phyloP scores from a whole-genome alignment of 1,139 yeast genomes.

The Scheffersomyces quercinus region DNA sequence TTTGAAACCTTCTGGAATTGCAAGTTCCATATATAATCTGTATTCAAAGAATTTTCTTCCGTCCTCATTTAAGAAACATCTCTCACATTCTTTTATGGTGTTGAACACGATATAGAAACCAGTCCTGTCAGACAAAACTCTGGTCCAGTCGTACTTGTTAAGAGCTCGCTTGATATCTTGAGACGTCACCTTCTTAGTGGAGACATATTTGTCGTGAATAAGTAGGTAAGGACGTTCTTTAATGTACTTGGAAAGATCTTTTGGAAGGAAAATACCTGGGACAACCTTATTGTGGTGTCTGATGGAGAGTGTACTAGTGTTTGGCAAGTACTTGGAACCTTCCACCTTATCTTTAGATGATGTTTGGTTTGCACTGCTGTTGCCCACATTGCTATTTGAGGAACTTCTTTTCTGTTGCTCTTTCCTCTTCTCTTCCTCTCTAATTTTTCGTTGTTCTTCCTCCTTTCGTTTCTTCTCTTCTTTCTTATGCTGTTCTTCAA shows the following conservation, averaged over 20 bases:
- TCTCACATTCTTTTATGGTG: constrained; percentile 60
- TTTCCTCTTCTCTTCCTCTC: constrained; percentile 7
- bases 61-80: constrained; percentile 68
- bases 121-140: constrained; percentile 58
- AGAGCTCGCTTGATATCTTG: constrained; percentile 56
- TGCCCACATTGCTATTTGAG: neutral
- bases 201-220: constrained; percentile 54
- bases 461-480: constrained; percentile 17
- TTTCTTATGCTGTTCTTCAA: constrained; percentile 25
- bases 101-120: constrained; percentile 78
- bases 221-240: constrained; percentile 58
- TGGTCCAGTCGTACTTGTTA: constrained; percentile 61
- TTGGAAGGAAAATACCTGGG: constrained; percentile 41
- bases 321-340: constrained; percentile 21
- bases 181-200: constrained; percentile 50
- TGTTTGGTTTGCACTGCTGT: too few relatives aligned
- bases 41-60: constrained; percentile 54
- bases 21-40: constrained; percentile 57
- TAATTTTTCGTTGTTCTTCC: constrained; percentile 3
- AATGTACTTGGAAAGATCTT: constrained; percentile 47
- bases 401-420: constrained; percentile 3
- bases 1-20: constrained; percentile 38
- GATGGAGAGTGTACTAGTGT: constrained; percentile 38
- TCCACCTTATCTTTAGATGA: constrained; percentile 3
- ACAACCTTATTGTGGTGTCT: constrained; percentile 33